Percentiles rank a stretch among this genome's conserved stretches.
phyloP scores from a whole-genome alignment of 495 filamentous ascomycete species.

The Aspergillus haitiensis region DNA sequence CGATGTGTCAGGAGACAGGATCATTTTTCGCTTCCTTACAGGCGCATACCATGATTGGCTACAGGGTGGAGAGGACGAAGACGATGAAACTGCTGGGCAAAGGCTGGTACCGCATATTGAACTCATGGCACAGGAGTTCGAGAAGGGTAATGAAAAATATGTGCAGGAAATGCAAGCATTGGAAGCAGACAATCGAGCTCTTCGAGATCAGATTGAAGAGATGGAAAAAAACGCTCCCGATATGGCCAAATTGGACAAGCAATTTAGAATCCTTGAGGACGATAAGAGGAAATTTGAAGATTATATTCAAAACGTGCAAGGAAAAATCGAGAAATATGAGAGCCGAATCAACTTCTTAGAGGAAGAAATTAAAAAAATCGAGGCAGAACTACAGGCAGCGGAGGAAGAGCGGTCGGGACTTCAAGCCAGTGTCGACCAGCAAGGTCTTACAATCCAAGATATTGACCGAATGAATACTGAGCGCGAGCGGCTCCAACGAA shows the following conservation, averaged over 20 bases:
- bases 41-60: constrained; percentile 92
- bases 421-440: constrained; percentile 81
- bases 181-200: constrained; percentile 74
- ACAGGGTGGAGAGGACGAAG: constrained; percentile 72
- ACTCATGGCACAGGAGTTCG: constrained; percentile 86
- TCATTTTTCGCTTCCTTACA: constrained; percentile 89
- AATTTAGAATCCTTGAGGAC: constrained; percentile 82
- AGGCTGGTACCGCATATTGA: constrained; percentile 80
- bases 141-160: constrained; percentile 75
- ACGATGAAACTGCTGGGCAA: constrained; percentile 74
- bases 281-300: constrained; percentile 90
- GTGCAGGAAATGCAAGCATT: constrained; percentile 76
- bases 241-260: constrained; percentile 75
- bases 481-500: constrained; percentile 84
- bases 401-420: constrained; percentile 78
- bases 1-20: constrained; percentile 82
- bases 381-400: constrained; percentile 71
- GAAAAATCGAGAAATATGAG: constrained; percentile 81
- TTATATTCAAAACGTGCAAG: constrained; percentile 78
- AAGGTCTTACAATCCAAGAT: constrained; percentile 92
- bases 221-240: constrained; percentile 82
- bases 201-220: constrained; percentile 82
- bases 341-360: constrained; percentile 70
- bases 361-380: constrained; percentile 75
- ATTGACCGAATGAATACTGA: constrained; percentile 98